Conservation (phyloP, 768 basidiomycete species). For the Fomitopsis serialis region DNA sequence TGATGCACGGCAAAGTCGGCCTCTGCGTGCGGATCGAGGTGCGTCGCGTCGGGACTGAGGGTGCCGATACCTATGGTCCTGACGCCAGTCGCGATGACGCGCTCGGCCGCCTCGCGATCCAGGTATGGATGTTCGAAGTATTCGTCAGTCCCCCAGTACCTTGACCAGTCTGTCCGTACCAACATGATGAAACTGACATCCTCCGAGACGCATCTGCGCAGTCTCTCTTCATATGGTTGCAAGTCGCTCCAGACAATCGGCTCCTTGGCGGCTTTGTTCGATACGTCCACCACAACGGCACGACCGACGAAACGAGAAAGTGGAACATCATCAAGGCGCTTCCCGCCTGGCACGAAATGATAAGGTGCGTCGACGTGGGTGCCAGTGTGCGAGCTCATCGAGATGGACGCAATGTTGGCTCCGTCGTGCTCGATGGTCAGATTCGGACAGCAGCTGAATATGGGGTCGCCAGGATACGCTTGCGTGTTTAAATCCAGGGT, state of each 20-base stretch:
- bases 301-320: constrained; percentile 44
- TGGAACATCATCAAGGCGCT: constrained; percentile 52
- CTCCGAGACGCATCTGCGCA: constrained; percentile 18
- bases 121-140: constrained; percentile 68
- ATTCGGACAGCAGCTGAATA: constrained; percentile 35
- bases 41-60: constrained; percentile 53
- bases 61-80: constrained; percentile 57
- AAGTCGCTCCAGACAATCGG: constrained; percentile 15
- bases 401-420: constrained; percentile 43
- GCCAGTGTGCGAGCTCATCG: constrained; percentile 64
- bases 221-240: constrained; percentile 26
- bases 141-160: constrained; percentile 37
- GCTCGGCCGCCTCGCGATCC: constrained; percentile 41
- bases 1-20: constrained; percentile 42
- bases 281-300: constrained; percentile 48
- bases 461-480: constrained; percentile 53
- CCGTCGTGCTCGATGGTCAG: constrained; percentile 42
- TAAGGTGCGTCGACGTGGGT: constrained; percentile 78
- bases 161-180: constrained; percentile 60
- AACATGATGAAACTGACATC: constrained; percentile 39
- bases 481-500: constrained; percentile 37
- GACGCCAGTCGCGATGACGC: constrained; percentile 46
- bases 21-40: constrained; percentile 12
- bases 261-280: constrained; percentile 6
- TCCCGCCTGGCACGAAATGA: constrained; percentile 57